Conservation (phyloP, 192 early-diverging fungal species). For the Pecoramyces ruminantium region DNA sequence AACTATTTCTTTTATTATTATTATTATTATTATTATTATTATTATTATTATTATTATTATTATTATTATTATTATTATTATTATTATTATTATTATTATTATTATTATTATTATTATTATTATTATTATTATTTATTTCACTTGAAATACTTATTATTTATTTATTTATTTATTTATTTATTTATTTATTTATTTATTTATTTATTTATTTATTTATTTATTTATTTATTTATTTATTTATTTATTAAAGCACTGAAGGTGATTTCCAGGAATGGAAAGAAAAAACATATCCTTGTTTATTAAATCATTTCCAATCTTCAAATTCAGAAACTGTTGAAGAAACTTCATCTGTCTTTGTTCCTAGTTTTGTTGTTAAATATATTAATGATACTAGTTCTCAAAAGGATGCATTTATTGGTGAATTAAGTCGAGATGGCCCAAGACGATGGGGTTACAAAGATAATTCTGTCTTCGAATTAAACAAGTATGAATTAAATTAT, state of each 20-base stretch:
- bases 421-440: slow-evolving; percentile 20
- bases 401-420: slow-evolving; percentile 34
- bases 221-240: too few relatives aligned
- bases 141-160: too few relatives aligned
- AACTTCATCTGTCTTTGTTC: slow-evolving; percentile 15
- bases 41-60: too few relatives aligned
- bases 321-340: neutral
- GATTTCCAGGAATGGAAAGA: slow-evolving; percentile 95
- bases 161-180: too few relatives aligned
- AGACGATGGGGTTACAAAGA: slow-evolving; percentile 14
- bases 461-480: neutral
- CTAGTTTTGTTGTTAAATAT: slow-evolving; percentile 16
- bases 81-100: too few relatives aligned
- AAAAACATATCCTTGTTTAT: slow-evolving; percentile 56
- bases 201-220: too few relatives aligned
- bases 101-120: too few relatives aligned
- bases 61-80: too few relatives aligned
- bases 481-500: neutral
- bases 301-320: slow-evolving; percentile 29
- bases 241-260: slow-evolving; percentile 90
- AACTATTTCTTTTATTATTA: too few relatives aligned
- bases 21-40: too few relatives aligned
- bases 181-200: too few relatives aligned
- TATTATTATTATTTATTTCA: too few relatives aligned
- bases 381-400: slow-evolving; percentile 9